These are phyloP conservation scores for Kwoniella sp. DNA, from an alignment of 768 basidiomycete genomes.

Conservation along the genomic window DNA sequence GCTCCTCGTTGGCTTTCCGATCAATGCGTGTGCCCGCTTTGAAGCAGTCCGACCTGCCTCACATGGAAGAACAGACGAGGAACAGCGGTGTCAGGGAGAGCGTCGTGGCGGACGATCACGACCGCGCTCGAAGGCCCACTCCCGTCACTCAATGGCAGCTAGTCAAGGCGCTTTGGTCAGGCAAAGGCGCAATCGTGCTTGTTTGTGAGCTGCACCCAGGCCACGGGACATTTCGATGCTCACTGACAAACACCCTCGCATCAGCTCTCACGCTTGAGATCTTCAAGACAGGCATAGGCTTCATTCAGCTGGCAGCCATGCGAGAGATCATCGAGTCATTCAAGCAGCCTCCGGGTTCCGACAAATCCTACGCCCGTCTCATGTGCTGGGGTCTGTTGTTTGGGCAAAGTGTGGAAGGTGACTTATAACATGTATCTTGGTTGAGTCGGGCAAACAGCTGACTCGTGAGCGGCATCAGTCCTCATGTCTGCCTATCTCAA, in stretches of 20 bases:
- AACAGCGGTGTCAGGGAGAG: slow-evolving; percentile 18
- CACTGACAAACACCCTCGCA: neutral
- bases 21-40: slow-evolving; percentile 25
- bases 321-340: slow-evolving; percentile 39
- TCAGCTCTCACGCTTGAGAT: slow-evolving; percentile 25
- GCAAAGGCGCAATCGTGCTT: slow-evolving; percentile 13
- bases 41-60: slow-evolving; percentile 24
- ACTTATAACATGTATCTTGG: too few species aligned
- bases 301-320: slow-evolving; percentile 27
- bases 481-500: slow-evolving; percentile 8
- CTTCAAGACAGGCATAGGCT: slow-evolving; percentile 16
- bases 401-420: slow-evolving; percentile 33
- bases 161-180: slow-evolving; percentile 24
- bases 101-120: too few species aligned
- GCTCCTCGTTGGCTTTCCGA: slow-evolving; percentile 16
- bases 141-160: slow-evolving; percentile 30
- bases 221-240: neutral
- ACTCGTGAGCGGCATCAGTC: too few species aligned
- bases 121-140: neutral
- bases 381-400: slow-evolving; percentile 39
- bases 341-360: slow-evolving; percentile 15
- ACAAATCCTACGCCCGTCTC: slow-evolving; percentile 37
- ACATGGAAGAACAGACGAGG: slow-evolving; percentile 30
- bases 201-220: slow-evolving; percentile 18
- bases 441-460: too few species aligned